A percentile compares a stretch with the other conserved stretches of the same genome.
phyloP scores from a whole-genome alignment of 75 land plant species.

The Chamaecyparis obtusa region DNA sequence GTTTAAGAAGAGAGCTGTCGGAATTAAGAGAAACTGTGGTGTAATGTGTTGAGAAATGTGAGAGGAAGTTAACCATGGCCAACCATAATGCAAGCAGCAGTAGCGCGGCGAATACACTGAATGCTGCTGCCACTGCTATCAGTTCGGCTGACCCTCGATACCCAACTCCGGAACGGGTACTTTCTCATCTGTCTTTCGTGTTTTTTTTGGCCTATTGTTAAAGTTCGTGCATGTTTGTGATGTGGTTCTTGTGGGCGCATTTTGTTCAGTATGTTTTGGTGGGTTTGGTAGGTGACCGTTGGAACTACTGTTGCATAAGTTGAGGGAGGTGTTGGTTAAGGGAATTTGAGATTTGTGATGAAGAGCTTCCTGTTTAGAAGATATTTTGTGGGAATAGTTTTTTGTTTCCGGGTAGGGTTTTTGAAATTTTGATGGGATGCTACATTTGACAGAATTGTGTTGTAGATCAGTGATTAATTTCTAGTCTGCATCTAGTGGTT shows the following conservation, averaged over 20 bases:
- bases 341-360: slow-evolving; percentile 2
- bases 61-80: not conserved
- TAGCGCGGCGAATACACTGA: slow-evolving; percentile 3
- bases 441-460: not conserved
- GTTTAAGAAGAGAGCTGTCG: not conserved
- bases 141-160: slow-evolving; percentile 13
- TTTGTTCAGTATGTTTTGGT: not conserved
- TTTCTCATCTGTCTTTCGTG: not conserved
- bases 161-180: slow-evolving; percentile 9
- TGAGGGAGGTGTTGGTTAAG: not conserved
- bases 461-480: not conserved
- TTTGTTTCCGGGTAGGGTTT: not conserved
- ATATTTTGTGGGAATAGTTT: not conserved
- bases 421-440: not conserved
- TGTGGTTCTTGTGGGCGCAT: not conserved
- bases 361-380: not conserved
- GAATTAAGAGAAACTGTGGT: not conserved
- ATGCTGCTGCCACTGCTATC: slow-evolving; percentile 15
- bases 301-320: not conserved
- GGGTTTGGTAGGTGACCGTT: not conserved
- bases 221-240: not conserved
- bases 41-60: not conserved
- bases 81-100: not conserved
- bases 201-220: not conserved
- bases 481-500: not conserved